These are phyloP conservation scores for Wickerhamia fluorescens DNA, from an alignment of 805 yeast genomes.

Conservation along the genomic window DNA sequence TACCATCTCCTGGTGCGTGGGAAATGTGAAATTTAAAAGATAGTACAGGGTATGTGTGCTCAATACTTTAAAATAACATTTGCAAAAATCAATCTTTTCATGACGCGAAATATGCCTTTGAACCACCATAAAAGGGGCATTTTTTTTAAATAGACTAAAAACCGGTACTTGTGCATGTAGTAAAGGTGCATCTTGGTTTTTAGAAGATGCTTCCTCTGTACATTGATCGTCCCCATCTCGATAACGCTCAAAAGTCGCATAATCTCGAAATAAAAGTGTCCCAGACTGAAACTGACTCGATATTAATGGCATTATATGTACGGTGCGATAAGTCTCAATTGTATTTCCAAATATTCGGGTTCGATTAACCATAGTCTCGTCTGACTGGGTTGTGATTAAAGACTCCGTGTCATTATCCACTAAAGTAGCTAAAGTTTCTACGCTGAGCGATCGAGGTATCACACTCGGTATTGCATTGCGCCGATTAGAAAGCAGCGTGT, in stretches of 20 bases:
- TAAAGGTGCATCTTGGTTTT: slow-evolving; percentile 7
- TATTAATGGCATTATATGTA: slow-evolving; percentile 12
- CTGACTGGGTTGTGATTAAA: slow-evolving; percentile 7
- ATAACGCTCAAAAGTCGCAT: slow-evolving; percentile 5
- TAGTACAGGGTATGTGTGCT: slow-evolving; percentile 23
- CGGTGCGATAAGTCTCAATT: slow-evolving; percentile 5
- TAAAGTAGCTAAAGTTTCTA: slow-evolving; percentile 1
- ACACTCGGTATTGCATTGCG: too few species aligned
- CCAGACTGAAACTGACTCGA: slow-evolving; percentile 16
- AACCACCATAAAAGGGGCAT: slow-evolving; percentile 23
- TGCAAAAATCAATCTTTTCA: slow-evolving; percentile 17
- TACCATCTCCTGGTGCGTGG: slow-evolving; percentile 12
- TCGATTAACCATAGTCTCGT: slow-evolving; percentile 14
- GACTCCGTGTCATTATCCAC: slow-evolving; percentile 5
- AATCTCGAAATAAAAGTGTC: slow-evolving; percentile 10
- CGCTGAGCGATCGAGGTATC: background rate
- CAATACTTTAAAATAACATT: slow-evolving; percentile 22
- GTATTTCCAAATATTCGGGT: slow-evolving; percentile 10
- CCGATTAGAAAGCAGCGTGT: too few species aligned
- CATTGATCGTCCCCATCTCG: slow-evolving; percentile 1
- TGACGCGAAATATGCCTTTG: slow-evolving; percentile 7
- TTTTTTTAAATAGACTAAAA: slow-evolving; percentile 19
- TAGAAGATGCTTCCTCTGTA: background rate
- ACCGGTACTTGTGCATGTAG: slow-evolving; percentile 16
- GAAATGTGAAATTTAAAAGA: slow-evolving; percentile 14